A percentile compares a stretch with the other conserved stretches of the same genome.
These are phyloP conservation scores for Candida berthetii DNA, from an alignment of 805 yeast species.

Conservation along the genomic window DNA sequence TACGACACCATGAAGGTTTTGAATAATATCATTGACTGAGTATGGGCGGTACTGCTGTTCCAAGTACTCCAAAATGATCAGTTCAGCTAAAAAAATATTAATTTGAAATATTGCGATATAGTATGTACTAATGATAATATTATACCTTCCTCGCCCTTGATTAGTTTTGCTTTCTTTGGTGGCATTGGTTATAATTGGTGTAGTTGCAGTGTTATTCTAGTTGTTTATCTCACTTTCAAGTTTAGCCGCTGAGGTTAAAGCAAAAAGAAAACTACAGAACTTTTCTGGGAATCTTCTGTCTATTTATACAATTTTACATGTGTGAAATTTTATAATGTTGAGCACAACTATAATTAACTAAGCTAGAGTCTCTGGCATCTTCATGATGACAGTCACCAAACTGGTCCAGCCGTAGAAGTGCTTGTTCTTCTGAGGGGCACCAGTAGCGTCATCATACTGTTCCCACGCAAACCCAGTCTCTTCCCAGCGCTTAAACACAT, in stretches of 20 bases:
- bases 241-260: neutral
- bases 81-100: conserved; percentile 20
- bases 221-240: neutral
- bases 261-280: neutral
- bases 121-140: neutral
- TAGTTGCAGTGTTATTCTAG: neutral
- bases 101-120: neutral
- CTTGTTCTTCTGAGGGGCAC: conserved; percentile 74
- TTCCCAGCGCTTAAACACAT: conserved; percentile 64
- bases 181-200: too few relatives aligned
- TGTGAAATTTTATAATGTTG: neutral
- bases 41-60: conserved; percentile 41
- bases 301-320: neutral
- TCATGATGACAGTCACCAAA: conserved; percentile 72
- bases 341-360: neutral
- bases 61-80: conserved; percentile 29
- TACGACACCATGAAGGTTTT: conserved; percentile 36
- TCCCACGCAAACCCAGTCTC: conserved; percentile 85
- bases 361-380: conserved; percentile 51
- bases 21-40: conserved; percentile 37
- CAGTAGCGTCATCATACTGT: conserved; percentile 75
- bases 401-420: conserved; percentile 96
- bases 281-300: neutral
- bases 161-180: neutral
- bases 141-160: neutral